A percentile compares a stretch with the other conserved stretches of the same genome.
Evolutionary conservation across 2,329 filamentous ascomycete species (phyloP).

Genomic region (Ophiostoma perfectum): DNA sequence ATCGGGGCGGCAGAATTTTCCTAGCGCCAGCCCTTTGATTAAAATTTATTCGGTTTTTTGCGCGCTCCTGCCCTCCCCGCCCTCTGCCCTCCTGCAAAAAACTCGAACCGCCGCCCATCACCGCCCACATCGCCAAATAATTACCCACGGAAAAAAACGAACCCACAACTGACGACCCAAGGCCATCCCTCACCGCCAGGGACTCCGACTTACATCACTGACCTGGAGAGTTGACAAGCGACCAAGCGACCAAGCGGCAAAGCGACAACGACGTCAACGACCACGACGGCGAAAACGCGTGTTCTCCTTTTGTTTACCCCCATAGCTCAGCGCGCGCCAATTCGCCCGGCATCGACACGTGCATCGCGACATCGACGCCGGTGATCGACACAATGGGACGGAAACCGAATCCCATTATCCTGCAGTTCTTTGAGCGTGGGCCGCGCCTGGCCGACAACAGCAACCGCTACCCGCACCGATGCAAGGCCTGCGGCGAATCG

Average conservation of each 20-base stretch:
- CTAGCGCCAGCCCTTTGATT: constrained; percentile 16
- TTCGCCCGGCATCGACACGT: constrained; percentile 10
- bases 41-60: constrained; percentile 20
- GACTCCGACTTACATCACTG: constrained; percentile 10
- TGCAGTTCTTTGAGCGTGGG: constrained; percentile 82
- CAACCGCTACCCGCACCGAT: constrained; percentile 88
- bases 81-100: constrained; percentile 19
- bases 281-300: not conserved
- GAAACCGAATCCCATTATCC: constrained; percentile 76
- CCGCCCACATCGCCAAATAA: constrained; percentile 22
- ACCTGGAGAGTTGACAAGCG: not conserved
- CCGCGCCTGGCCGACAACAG: constrained; percentile 82
- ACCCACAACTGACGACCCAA: constrained; percentile 18
- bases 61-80: constrained; percentile 20
- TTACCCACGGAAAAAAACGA: constrained; percentile 16
- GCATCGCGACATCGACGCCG: constrained; percentile 5
- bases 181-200: constrained; percentile 18
- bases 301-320: not conserved
- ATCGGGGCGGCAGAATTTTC: constrained; percentile 28
- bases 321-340: not conserved
- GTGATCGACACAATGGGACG: constrained; percentile 59
- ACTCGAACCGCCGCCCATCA: constrained; percentile 22
- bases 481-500: constrained; percentile 79
- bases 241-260: not conserved
- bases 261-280: constrained; percentile 9